These are phyloP conservation scores for Babesia bigemina DNA, from an alignment of 169 alveolate genomes.

Conservation along the genomic window DNA sequence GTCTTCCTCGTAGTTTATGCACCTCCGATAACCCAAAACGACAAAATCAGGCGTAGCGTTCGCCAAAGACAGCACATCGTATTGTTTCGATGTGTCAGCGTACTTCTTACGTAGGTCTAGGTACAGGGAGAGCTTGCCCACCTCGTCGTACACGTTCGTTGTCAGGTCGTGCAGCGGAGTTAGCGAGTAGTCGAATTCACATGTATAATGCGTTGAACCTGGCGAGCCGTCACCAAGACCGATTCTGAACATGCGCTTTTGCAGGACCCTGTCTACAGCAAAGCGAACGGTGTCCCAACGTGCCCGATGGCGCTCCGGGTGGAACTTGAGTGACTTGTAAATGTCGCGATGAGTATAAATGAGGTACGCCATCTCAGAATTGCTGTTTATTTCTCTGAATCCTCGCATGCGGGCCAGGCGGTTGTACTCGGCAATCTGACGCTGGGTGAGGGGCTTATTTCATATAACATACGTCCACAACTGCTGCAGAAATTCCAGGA, in stretches of 20 bases:
- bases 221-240: constrained; percentile 1
- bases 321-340: constrained; percentile 12
- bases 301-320: constrained; percentile 21
- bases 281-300: constrained; percentile 26
- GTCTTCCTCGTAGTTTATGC: background rate
- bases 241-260: background rate
- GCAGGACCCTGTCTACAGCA: constrained; percentile 2
- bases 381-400: constrained; percentile 1
- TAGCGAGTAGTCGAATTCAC: background rate
- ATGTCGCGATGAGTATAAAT: constrained; percentile 28
- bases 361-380: constrained; percentile 11
- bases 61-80: constrained; percentile 24
- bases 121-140: constrained; percentile 17
- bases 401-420: constrained; percentile 33
- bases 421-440: constrained; percentile 26
- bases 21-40: constrained; percentile 7
- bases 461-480: constrained; percentile 14
- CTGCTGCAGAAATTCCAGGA: constrained; percentile 27
- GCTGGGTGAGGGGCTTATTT: background rate
- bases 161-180: constrained; percentile 21
- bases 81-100: background rate
- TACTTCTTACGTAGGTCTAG: constrained; percentile 10
- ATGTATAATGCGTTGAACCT: background rate
- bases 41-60: constrained; percentile 33
- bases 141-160: constrained; percentile 30